Evolutionary conservation across 2,329 filamentous ascomycete genomes (phyloP).

Genomic region (Lojkania enalia): DNA sequence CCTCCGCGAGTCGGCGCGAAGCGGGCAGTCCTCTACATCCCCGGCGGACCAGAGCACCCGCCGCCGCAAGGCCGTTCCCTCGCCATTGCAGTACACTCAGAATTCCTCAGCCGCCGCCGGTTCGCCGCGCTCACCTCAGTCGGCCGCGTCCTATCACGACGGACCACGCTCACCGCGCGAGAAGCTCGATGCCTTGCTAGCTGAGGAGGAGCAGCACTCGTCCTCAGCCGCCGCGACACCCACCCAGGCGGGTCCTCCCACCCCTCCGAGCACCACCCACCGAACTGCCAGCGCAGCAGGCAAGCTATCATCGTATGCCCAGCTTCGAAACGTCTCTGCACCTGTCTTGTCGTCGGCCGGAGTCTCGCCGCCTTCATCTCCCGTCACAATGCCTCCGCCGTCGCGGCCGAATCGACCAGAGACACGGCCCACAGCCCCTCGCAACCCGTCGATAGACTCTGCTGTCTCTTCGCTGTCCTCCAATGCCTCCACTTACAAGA

Average conservation of each 20-base stretch:
- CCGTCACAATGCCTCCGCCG: conserved; percentile 40
- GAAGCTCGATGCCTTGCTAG: conserved; percentile 45
- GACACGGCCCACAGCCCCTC: conserved; percentile 47
- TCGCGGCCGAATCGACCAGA: conserved; percentile 42
- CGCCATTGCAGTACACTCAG: conserved; percentile 29
- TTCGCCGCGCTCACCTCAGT: conserved; percentile 17
- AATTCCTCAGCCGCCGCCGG: conserved; percentile 9
- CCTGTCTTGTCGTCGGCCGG: conserved; percentile 35
- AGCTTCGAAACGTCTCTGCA: conserved; percentile 41
- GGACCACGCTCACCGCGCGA: conserved; percentile 44
- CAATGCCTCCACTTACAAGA: conserved; percentile 52
- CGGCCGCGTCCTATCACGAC: conserved; percentile 26
- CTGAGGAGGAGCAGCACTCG: conserved; percentile 31
- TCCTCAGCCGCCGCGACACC: conserved; percentile 16
- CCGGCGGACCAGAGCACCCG: conserved; percentile 21
- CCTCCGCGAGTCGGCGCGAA: conserved; percentile 36
- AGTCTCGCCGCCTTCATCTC: conserved; percentile 41
- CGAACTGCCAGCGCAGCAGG: conserved; percentile 21
- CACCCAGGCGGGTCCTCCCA: conserved; percentile 14
- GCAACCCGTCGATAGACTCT: conserved; percentile 90
- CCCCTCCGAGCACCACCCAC: conserved; percentile 13
- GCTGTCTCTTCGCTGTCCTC: conserved; percentile 70
- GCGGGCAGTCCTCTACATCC: conserved; percentile 19
- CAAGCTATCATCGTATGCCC: conserved; percentile 36
- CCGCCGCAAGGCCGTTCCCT: conserved; percentile 31